A percentile compares a stretch with the other conserved stretches of the same genome.
These are phyloP conservation scores for Antitrichia curtipendula DNA, from an alignment of 225 moss, liverwort and hornwort genomes.

Conservation along the genomic window DNA sequence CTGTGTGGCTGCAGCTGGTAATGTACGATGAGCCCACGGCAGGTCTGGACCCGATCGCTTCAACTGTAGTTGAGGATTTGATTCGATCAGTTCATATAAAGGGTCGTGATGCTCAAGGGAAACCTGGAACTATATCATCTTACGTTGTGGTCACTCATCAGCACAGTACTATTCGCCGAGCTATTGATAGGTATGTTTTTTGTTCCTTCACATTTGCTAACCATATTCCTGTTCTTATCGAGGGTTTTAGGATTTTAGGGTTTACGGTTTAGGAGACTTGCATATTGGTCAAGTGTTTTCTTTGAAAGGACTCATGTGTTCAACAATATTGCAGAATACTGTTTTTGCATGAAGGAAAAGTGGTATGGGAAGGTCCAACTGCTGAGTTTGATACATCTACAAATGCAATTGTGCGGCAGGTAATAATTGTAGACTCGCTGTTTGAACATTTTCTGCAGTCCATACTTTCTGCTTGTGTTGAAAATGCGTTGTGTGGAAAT, in stretches of 20 bases:
- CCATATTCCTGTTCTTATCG: no score
- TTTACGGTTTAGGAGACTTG: no score
- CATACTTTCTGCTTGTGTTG: not conserved
- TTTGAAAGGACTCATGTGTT: not conserved
- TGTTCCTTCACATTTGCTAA: not conserved
- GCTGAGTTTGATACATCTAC: conserved; percentile 73
- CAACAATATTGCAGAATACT: conserved; percentile 40
- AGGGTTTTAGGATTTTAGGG: no score
- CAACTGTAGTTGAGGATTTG: conserved; percentile 93
- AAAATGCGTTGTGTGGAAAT: not conserved
- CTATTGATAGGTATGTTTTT: conserved; percentile 70
- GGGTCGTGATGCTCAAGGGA: conserved; percentile 80
- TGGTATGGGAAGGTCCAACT: conserved; percentile 88
- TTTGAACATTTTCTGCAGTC: not conserved
- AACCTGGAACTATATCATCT: conserved; percentile 84
- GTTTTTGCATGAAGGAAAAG: conserved; percentile 78
- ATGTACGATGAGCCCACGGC: conserved; percentile 99
- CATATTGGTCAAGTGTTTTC: not conserved
- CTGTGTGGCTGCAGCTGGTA: conserved; percentile 51
- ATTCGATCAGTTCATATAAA: conserved; percentile 94
- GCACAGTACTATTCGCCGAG: conserved; percentile 88
- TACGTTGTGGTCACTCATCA: conserved; percentile 98
- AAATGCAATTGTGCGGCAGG: conserved; percentile 93
- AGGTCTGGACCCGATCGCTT: conserved; percentile 94
- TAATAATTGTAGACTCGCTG: not conserved